Percentiles rank a stretch among this genome's conserved stretches.
These are phyloP conservation scores for Crithidia fasciculata DNA, from an alignment of 208 protist species.

Conservation along the genomic window DNA sequence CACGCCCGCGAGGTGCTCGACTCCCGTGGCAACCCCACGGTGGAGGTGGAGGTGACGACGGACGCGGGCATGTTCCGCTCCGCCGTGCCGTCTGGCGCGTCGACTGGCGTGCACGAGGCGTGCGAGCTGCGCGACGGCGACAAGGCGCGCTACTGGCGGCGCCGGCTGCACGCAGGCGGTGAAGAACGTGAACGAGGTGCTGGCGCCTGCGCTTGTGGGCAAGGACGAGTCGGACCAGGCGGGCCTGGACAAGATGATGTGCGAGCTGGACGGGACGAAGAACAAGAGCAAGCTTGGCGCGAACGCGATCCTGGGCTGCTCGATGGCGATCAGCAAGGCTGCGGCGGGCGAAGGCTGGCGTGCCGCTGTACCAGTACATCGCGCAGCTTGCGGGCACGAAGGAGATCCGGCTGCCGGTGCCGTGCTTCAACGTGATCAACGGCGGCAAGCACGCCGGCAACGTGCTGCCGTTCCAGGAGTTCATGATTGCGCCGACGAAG, in stretches of 20 bases:
- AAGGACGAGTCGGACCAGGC: conserved; percentile 92
- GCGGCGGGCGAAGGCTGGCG: conserved; percentile 83
- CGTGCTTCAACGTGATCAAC: conserved; percentile 99
- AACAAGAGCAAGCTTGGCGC: conserved; percentile 98
- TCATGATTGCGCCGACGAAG: conserved; percentile 98
- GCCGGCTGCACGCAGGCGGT: conserved; percentile 97
- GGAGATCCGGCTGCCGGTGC: conserved; percentile 90
- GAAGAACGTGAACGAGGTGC: conserved; percentile 96
- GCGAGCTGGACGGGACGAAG: conserved; percentile 96
- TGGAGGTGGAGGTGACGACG: conserved; percentile 97
- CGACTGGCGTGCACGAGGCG: conserved; percentile 98
- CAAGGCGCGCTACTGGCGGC: conserved; percentile 94
- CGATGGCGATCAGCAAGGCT: conserved; percentile 97
- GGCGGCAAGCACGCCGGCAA: conserved; percentile 99
- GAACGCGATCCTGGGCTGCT: conserved; percentile 99
- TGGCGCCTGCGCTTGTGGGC: conserved; percentile 94
- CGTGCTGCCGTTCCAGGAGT: conserved; percentile 95
- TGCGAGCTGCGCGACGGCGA: conserved; percentile 97
- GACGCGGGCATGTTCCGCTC: conserved; percentile 96
- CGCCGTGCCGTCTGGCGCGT: conserved; percentile 98
- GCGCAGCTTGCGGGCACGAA: conserved; percentile 91
- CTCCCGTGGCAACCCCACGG: conserved; percentile 91
- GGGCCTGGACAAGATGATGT: conserved; percentile 95
- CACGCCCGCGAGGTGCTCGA: conserved; percentile 90
- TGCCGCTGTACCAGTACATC: conserved; percentile 98